These are phyloP conservation scores for Colletotrichum sp. DNA, from an alignment of 2,329 filamentous ascomycete species.

Conservation along the genomic window DNA sequence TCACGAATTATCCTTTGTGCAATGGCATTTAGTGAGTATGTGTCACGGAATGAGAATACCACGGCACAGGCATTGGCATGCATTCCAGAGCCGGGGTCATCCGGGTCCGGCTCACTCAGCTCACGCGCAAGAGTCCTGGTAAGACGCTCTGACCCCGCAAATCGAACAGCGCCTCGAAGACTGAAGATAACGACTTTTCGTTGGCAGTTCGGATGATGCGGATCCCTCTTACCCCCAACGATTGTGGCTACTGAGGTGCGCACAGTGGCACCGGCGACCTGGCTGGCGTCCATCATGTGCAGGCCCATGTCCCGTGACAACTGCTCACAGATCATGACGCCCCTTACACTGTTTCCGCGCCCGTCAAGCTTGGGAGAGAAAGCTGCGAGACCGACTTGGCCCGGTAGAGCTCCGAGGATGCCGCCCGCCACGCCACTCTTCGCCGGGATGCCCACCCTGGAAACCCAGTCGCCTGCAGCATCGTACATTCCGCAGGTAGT, in stretches of 20 bases:
- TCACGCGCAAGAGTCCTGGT: slow-evolving; percentile 34
- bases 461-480: slow-evolving; percentile 65
- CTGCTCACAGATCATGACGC: slow-evolving; percentile 46
- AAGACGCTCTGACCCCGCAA: slow-evolving; percentile 35
- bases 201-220: slow-evolving; percentile 28
- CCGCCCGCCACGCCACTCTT: slow-evolving; percentile 43
- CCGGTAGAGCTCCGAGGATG: slow-evolving; percentile 39
- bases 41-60: slow-evolving; percentile 35
- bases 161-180: slow-evolving; percentile 36
- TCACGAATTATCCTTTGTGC: slow-evolving; percentile 33
- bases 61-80: slow-evolving; percentile 31
- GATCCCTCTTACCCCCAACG: slow-evolving; percentile 27
- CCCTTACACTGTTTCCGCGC: slow-evolving; percentile 44
- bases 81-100: slow-evolving; percentile 29
- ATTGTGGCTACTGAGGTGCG: slow-evolving; percentile 33
- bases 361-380: slow-evolving; percentile 63
- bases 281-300: slow-evolving; percentile 22
- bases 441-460: slow-evolving; percentile 64
- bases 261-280: slow-evolving; percentile 10
- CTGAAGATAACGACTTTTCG: slow-evolving; percentile 35
- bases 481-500: slow-evolving; percentile 53
- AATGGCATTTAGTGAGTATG: slow-evolving; percentile 33
- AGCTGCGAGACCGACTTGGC: slow-evolving; percentile 51
- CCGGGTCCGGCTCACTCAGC: slow-evolving; percentile 23
- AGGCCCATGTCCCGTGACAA: slow-evolving; percentile 39